Evolutionary conservation across 2,329 filamentous ascomycete genomes (phyloP), one percentile per base, ranked within the genome.

Genomic region (Penicillium sp.): DNA sequence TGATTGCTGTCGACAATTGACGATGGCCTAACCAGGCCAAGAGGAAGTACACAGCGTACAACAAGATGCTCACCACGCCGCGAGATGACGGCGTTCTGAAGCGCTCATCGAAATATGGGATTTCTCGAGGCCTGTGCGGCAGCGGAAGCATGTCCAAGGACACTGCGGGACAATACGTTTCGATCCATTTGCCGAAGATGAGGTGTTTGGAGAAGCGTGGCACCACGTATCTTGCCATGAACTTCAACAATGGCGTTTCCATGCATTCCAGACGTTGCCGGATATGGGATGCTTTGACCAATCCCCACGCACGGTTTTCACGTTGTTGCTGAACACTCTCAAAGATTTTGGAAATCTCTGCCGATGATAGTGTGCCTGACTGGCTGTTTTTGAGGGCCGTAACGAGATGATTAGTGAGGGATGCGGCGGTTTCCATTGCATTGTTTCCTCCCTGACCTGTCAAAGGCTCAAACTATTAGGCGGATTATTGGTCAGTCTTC

Each of bases 401-500:
- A 14, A 55, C 36, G 9, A 63, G 51, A 41, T 63, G 44, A 31
- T 63, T 63, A 3, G 46, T 51, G 14, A 63, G 45, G n/a, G 60
- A 48, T 11, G 61, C 61, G 2, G 61, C 54, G 22, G 61, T 62
- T 44, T 63, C 61, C 10, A 63, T 56, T n/a, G 58, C 60, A 25
- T 51, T 53, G 19, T 63, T 63, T n/a, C 60, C 61, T 10, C 61
- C 61, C 50, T 62, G 60, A 12, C 60, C 61, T 14, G 58, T 55
- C 19, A 62, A 40, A 4, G 61, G 61, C 25, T 62, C 60, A 25
- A 63, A 49, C 58, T 59, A 48, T 19, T 11, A 14, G n/a, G 14
- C 7, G 10, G 2, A 5, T n/a, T 4, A 10, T 4, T 12, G 1
- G 31, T 55, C 17, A 55, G 40, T 33, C 16, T 38, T 26, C 14